A percentile compares a stretch with the other conserved stretches of the same genome.
Conservation (phyloP, 176 grass and related monocot species). For the Hsuehochloa calcarea region DNA sequence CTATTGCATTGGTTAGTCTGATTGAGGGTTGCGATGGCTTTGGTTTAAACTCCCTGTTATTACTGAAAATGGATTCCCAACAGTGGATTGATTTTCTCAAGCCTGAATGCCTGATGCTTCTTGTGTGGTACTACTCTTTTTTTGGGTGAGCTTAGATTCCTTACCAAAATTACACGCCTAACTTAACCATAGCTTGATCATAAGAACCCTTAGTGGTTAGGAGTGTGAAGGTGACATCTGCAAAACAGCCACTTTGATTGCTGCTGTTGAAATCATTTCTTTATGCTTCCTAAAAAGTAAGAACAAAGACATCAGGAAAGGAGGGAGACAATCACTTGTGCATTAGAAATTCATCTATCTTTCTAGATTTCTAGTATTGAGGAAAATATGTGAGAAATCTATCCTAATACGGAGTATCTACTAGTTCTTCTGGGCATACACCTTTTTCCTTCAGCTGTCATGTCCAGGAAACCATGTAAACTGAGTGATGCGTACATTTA, state of each 20-base stretch:
- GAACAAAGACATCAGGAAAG: neutral
- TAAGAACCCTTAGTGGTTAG: neutral
- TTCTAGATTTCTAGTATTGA: slow-evolving; percentile 12
- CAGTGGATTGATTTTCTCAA: neutral
- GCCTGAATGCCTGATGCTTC: neutral
- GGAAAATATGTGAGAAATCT: neutral
- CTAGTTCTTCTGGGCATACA: neutral
- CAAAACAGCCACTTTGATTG: neutral
- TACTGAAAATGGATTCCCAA: neutral
- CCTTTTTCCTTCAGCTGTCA: slow-evolving; percentile 3
- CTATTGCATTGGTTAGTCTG: neutral
- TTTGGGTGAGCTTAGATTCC: neutral
- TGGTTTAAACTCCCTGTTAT: neutral
- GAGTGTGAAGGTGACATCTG: neutral
- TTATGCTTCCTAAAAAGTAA: neutral
- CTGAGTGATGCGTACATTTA: neutral
- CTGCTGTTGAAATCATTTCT: neutral
- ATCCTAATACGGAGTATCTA: neutral
- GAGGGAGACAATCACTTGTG: neutral
- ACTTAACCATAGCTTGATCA: neutral
- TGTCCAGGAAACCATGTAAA: neutral
- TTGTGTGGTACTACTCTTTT: neutral
- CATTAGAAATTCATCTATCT: neutral
- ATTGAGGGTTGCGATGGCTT: neutral
- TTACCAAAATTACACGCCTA: neutral